phyloP scores from a whole-genome alignment of 805 yeast genomes.

The Saturnispora silvae region DNA sequence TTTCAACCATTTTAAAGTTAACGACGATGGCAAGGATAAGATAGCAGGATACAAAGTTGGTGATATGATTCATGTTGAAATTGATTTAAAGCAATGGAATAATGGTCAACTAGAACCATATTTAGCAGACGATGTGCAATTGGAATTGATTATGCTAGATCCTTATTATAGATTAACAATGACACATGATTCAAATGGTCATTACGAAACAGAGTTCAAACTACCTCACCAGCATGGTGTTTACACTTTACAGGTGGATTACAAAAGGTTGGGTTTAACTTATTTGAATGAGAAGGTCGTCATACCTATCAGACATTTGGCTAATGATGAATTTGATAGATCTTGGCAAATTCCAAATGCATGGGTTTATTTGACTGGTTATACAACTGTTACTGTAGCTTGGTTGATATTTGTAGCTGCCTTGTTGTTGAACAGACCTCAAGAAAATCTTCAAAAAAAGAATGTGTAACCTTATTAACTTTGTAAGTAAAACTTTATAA shows the following conservation, averaged over 20 bases:
- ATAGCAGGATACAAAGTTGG: conserved; percentile 53
- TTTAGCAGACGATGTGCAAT: conserved; percentile 41
- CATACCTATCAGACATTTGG: conserved; percentile 84
- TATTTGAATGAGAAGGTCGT: conserved; percentile 55
- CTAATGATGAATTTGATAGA: conserved; percentile 89
- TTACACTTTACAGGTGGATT: conserved; percentile 74
- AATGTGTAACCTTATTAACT: too few relatives aligned
- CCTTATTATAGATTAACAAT: conserved; percentile 84
- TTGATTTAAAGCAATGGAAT: conserved; percentile 37
- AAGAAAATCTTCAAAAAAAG: too few relatives aligned
- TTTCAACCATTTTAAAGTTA: conserved; percentile 42
- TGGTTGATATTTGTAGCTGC: conserved; percentile 72
- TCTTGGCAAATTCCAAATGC: conserved; percentile 90
- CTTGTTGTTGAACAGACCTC: conserved; percentile 36
- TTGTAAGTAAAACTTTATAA: too few relatives aligned
- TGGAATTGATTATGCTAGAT: conserved; percentile 83
- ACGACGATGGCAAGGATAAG: conserved; percentile 25
- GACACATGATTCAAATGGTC: conserved; percentile 33
- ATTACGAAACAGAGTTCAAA: conserved; percentile 46
- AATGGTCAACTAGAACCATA: conserved; percentile 64
- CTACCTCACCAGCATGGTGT: conserved; percentile 96
- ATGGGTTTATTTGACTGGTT: conserved; percentile 78
- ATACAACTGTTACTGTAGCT: conserved; percentile 54
- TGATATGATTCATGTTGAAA: conserved; percentile 52
- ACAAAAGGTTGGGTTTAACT: conserved; percentile 66